Conservation (phyloP, 805 yeast species). For the Schizosaccharomyces lindneri region DNA sequence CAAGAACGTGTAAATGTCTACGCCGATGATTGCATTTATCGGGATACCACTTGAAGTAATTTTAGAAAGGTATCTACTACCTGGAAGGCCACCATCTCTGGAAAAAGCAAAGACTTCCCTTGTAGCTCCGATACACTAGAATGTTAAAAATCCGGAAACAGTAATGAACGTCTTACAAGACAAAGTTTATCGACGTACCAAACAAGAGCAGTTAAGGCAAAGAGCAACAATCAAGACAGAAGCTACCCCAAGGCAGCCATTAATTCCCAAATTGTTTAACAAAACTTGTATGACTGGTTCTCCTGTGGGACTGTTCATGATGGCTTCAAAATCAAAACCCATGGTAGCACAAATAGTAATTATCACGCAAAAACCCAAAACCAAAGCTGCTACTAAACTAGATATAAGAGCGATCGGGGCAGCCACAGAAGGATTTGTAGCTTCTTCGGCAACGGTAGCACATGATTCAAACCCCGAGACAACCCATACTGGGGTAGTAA, state of each 20-base stretch:
- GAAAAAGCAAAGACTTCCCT: slow-evolving; percentile 44
- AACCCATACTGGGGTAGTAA: not conserved
- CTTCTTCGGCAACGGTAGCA: slow-evolving; percentile 23
- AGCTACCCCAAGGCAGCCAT: slow-evolving; percentile 21
- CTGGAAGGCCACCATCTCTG: slow-evolving; percentile 40
- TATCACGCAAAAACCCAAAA: slow-evolving; percentile 31
- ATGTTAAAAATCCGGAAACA: slow-evolving; percentile 10
- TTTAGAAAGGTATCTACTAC: slow-evolving; percentile 35
- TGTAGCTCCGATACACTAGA: slow-evolving; percentile 27
- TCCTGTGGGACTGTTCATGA: not conserved
- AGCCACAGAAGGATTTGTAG: slow-evolving; percentile 35
- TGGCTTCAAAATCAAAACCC: not conserved
- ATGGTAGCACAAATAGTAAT: slow-evolving; percentile 36
- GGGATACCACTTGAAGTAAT: not conserved
- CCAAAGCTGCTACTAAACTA: slow-evolving; percentile 21
- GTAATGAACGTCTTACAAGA: no score
- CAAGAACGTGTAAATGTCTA: not conserved
- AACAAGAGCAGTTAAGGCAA: slow-evolving; percentile 26
- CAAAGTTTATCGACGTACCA: slow-evolving; percentile 8
- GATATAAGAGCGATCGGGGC: slow-evolving; percentile 42
- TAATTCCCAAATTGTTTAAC: slow-evolving; percentile 6
- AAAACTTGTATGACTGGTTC: not conserved
- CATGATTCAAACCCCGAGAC: not conserved
- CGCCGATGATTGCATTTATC: not conserved
- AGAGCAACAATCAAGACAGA: slow-evolving; percentile 21